Evolutionary conservation across 208 protist genomes (phyloP).

Genomic region (Trypanosoma scelopori): DNA sequence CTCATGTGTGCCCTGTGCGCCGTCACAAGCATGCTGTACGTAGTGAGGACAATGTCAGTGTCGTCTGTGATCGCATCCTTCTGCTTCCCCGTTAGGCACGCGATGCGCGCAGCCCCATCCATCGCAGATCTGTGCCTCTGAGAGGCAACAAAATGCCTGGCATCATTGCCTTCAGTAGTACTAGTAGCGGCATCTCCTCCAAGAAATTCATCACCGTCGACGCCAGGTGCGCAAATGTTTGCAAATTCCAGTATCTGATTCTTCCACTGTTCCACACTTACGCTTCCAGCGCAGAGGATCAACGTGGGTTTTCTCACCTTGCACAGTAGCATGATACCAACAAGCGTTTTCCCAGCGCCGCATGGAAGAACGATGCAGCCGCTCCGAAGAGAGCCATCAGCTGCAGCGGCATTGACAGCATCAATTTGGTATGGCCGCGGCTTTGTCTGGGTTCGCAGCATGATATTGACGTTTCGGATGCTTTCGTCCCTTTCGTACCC

Average conservation of each 20-base stretch:
- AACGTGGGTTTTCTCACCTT: constrained; percentile 96
- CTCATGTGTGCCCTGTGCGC: constrained; percentile 58
- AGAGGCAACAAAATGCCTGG: background rate
- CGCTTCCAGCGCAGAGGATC: constrained; percentile 93
- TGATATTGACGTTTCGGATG: constrained; percentile 60
- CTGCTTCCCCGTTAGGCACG: constrained; percentile 91
- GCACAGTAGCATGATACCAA: constrained; percentile 96
- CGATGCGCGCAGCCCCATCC: constrained; percentile 71
- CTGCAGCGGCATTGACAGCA: constrained; percentile 69
- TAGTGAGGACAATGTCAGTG: constrained; percentile 96
- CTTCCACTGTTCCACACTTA: constrained; percentile 98
- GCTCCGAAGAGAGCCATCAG: constrained; percentile 66
- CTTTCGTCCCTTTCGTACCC: constrained; percentile 71
- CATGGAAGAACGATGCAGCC: constrained; percentile 99
- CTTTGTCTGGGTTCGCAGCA: constrained; percentile 66
- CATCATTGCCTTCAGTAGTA: background rate
- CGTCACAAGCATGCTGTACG: constrained; percentile 98
- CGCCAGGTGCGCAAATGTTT: constrained; percentile 41
- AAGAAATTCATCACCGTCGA: background rate
- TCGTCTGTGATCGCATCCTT: constrained; percentile 90
- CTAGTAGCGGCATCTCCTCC: background rate
- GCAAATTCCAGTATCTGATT: constrained; percentile 94
- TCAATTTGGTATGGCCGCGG: constrained; percentile 84
- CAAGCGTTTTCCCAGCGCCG: constrained; percentile 99
- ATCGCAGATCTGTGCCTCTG: constrained; percentile 8